Evolutionary conservation across 345 rosid genomes (phyloP).

Genomic region (Brassica incana): DNA sequence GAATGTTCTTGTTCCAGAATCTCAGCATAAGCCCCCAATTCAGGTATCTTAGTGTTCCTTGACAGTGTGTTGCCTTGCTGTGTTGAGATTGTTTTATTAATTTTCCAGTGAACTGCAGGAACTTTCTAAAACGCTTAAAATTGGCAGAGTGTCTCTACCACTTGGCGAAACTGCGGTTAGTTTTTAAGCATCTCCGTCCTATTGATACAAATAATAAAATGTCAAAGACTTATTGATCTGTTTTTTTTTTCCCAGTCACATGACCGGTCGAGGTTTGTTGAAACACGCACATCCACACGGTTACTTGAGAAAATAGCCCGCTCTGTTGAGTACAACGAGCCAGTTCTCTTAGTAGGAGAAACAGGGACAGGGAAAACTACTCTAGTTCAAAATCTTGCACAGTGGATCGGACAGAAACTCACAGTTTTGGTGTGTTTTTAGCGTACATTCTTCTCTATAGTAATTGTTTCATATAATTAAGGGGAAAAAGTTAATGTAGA

Average conservation of each 20-base stretch:
- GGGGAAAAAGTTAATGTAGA: too few species aligned
- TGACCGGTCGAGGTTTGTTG: slow-evolving; percentile 62
- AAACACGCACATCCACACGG: slow-evolving; percentile 69
- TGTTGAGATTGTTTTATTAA: slow-evolving; percentile 27
- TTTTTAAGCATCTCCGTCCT: slow-evolving; percentile 27
- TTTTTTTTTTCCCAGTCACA: slow-evolving; percentile 47
- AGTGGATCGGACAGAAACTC: slow-evolving; percentile 78
- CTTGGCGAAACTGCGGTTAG: slow-evolving; percentile 51
- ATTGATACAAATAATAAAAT: slow-evolving; percentile 17
- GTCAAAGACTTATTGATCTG: slow-evolving; percentile 26
- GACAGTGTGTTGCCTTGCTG: slow-evolving; percentile 25
- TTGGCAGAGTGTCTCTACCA: slow-evolving; percentile 76
- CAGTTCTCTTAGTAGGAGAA: slow-evolving; percentile 98
- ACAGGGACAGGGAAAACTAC: slow-evolving; percentile 99
- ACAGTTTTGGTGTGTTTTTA: slow-evolving; percentile 74
- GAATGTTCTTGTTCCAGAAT: slow-evolving; percentile 51
- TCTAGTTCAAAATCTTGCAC: slow-evolving; percentile 83
- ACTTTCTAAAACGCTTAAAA: slow-evolving; percentile 47
- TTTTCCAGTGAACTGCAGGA: slow-evolving; percentile 51
- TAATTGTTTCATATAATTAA: slow-evolving; percentile 3
- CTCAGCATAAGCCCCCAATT: slow-evolving; percentile 62
- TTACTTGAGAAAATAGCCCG: slow-evolving; percentile 85
- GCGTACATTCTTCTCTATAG: slow-evolving; percentile 15
- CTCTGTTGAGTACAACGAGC: slow-evolving; percentile 78
- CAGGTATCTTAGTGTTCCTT: slow-evolving; percentile 56